Evolutionary conservation across 768 basidiomycete genomes (phyloP), one percentile per base, ranked within the genome.

Genomic region (Lentinula boryana): DNA sequence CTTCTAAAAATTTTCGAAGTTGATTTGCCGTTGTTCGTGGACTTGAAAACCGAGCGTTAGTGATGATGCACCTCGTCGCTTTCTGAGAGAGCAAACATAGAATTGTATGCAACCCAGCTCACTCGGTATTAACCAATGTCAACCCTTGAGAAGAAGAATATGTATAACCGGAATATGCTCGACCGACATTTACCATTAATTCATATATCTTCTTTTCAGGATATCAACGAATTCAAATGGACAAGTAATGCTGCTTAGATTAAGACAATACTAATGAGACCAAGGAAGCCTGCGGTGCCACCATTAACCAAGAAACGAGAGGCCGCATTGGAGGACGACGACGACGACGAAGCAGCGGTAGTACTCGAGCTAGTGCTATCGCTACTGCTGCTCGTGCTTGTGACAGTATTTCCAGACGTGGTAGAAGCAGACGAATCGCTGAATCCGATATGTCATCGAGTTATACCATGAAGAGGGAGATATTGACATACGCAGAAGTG

Each of bases 221-320:
- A 3, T 2, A 27, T 27, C 27, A 27, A 46, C n/a, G 16, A 46
- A 46, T n/a, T 46, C 44, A 46, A n/a, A 46, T 5, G 7, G 9
- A 1, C 38, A 43, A 41, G 8, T 13, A 5, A 43, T 44, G 27
- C 27, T 27, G 10, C n/a, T 75, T 71, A 83, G 58, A 84, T 73
- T 21, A 85, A 71, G 53, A 74, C 75, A 56, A 79, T 76, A 44
- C 84, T 84, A 58, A 83, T 69, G 48, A 84, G 65, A 21, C 83
- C 82, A 68, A 86, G 70, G 40, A 84, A 35, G 41, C 77, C 78
- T 51, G 80, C 27, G 78, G 72, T 0, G 74, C 67, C 9, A 75
- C 69, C 55, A 72, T 64, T 43, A 65, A 56, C 41, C 68, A 64
- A 60, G 68, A 72, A 35, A 62, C 54, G 12, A 16, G 52, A 61